Base-by-base conservation (phyloP, 2,329 filamentous ascomycete genomes). In the Cytospora mali region DNA sequence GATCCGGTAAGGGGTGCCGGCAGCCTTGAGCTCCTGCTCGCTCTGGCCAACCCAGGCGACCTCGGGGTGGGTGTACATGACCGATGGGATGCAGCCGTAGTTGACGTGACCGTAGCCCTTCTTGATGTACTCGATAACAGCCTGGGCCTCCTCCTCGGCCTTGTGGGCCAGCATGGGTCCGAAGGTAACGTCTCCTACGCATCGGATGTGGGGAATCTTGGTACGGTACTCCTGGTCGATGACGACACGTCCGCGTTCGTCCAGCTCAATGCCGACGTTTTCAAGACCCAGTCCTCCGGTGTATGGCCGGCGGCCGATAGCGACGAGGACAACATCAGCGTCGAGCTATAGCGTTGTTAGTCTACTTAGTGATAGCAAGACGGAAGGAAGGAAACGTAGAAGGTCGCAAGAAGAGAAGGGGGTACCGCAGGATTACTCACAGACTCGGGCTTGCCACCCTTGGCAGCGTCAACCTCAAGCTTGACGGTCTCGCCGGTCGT, bases 31-130 rank as follows among this genome's bases (percentile, higher is more conserved):
- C 71, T 99, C 95, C 75, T 94, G 90, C 83, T 99, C 95, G 77
- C 89, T 97, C 83, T 97, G 93, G 64, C 95, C 95, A 53, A 99
- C 95, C 95, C 95, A 99, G 39, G 95, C 93, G 68, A 98, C 95
- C 79, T 99, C 95, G 35, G 95, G 95, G 81, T 97, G 90, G 13
- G 95, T 98, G 86, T 99, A 99, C 95, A 99, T 99, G 80, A 99
- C 95, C 35, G 92, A 95, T 68, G 95, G 95, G 75, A 99, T 99
- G 77, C 90, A 92, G 73, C 88, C 92, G 81, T 99, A 99, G 89
- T 99, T 99, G 80, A 99, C 95, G 79, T 99, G 95, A 64, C 95
- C 95, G 79, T 96, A 90, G 69, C 93, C 93, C 84, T 98, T 98
- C 82, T 92, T 94, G 79, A 99, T 95, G 84, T 93, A 98, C 80